A percentile compares a stretch with the other conserved stretches of the same genome.
phyloP scores from a whole-genome alignment of 306 rosid genomes.

The Ceratonia siliqua region DNA sequence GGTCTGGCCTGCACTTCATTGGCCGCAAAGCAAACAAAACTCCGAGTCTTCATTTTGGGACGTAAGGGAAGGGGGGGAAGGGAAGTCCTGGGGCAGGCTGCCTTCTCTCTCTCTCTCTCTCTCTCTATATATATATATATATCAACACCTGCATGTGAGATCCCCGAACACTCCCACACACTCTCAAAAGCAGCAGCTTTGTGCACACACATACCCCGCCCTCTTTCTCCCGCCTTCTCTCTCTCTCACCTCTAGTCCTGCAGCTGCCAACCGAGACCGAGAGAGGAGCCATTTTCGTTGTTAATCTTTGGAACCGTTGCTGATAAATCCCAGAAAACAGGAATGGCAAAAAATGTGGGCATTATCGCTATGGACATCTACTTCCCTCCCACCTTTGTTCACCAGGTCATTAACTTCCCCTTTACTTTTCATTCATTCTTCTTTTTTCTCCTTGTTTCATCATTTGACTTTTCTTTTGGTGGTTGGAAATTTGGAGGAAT shows the following conservation, averaged over 20 bases:
- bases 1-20: not conserved
- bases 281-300: not conserved
- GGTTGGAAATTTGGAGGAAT: not conserved
- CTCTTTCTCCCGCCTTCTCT: not conserved
- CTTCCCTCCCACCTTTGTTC: slow-evolving; percentile 83
- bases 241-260: not conserved
- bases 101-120: too few relatives aligned
- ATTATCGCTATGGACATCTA: slow-evolving; percentile 93
- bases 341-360: slow-evolving; percentile 89
- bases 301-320: not conserved
- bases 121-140: not conserved
- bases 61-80: not conserved
- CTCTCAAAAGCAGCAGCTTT: not conserved
- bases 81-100: not conserved
- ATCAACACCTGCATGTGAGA: slow-evolving; percentile 32
- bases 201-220: not conserved
- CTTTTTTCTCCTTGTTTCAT: not conserved
- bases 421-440: not conserved
- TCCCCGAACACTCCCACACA: not conserved
- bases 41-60: slow-evolving; percentile 12
- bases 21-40: slow-evolving; percentile 6
- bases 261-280: slow-evolving; percentile 12
- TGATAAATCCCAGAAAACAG: not conserved
- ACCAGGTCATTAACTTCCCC: slow-evolving; percentile 70
- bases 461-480: not conserved